These are phyloP conservation scores for Suillus subaureus DNA, from an alignment of 768 basidiomycete species.

Conservation along the genomic window DNA sequence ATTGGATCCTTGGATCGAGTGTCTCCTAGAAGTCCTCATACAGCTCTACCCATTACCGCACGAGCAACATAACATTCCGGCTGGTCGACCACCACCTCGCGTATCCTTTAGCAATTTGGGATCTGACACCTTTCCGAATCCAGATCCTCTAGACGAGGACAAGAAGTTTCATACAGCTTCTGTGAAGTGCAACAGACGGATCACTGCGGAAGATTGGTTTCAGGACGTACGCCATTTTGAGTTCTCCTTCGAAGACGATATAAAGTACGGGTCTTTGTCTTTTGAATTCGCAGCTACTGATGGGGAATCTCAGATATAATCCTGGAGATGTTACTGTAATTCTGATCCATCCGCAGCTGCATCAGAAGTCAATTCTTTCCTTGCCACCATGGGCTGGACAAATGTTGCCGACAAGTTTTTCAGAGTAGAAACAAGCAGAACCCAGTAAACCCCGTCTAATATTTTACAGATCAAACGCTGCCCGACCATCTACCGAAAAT, in stretches of 20 bases:
- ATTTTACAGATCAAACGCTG: slow-evolving; percentile 56
- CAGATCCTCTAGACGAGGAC: slow-evolving; percentile 37
- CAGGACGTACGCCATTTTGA: slow-evolving; percentile 94
- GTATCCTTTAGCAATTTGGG: slow-evolving; percentile 14
- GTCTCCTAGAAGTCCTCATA: slow-evolving; percentile 48
- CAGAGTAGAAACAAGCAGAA: slow-evolving; percentile 25
- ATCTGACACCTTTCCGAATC: slow-evolving; percentile 14
- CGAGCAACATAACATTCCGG: background rate
- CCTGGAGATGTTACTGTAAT: slow-evolving; percentile 86
- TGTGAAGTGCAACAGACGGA: slow-evolving; percentile 64
- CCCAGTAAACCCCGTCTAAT: background rate
- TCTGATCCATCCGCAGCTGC: slow-evolving; percentile 63
- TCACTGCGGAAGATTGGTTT: slow-evolving; percentile 82
- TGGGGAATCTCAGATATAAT: slow-evolving; percentile 51
- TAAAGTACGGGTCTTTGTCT: slow-evolving; percentile 48
- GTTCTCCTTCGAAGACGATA: slow-evolving; percentile 64
- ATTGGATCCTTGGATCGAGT: slow-evolving; percentile 67
- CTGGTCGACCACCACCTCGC: slow-evolving; percentile 33
- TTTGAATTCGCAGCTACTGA: background rate
- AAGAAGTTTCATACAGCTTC: slow-evolving; percentile 50
- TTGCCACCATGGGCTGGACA: slow-evolving; percentile 63
- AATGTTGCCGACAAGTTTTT: slow-evolving; percentile 61
- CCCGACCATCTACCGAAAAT: slow-evolving; percentile 62
- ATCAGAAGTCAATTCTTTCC: slow-evolving; percentile 69
- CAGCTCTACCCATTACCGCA: slow-evolving; percentile 47